These are phyloP conservation scores for Hebeloma cylindrosporum DNA, from an alignment of 768 basidiomycete species.

Conservation along the genomic window DNA sequence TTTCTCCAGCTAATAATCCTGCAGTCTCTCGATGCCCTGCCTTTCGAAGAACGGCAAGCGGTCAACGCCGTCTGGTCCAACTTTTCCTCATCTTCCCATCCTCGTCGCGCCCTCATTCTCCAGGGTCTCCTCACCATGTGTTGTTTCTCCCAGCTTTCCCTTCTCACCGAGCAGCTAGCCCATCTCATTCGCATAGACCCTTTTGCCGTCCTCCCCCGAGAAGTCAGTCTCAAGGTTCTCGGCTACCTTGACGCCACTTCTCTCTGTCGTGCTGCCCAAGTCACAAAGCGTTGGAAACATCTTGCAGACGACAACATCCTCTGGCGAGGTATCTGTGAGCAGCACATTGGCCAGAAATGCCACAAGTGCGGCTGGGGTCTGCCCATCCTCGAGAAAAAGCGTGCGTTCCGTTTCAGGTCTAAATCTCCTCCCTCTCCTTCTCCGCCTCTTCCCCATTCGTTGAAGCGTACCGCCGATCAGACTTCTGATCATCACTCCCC, in stretches of 20 bases:
- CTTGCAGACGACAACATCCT: conserved; percentile 95
- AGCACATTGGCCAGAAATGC: conserved; percentile 97
- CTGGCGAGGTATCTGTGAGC: conserved; percentile 96
- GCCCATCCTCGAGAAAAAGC: conserved; percentile 81
- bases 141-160: conserved; percentile 96
- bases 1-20: conserved; percentile 12
- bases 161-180: conserved; percentile 88
- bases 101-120: conserved; percentile 89
- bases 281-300: conserved; percentile 77
- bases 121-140: conserved; percentile 98
- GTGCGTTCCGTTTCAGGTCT: conserved; percentile 42
- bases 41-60: conserved; percentile 80
- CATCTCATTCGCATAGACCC: conserved; percentile 96
- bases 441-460: conserved; percentile 16
- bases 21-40: conserved; percentile 88
- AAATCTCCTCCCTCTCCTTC: conserved; percentile 31
- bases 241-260: conserved; percentile 90
- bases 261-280: conserved; percentile 91
- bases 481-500: conserved; percentile 22
- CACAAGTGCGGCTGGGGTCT: conserved; percentile 97
- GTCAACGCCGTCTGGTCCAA: conserved; percentile 95
- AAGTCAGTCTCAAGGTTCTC: conserved; percentile 85
- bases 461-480: conserved; percentile 35
- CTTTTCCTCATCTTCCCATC: conserved; percentile 92
- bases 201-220: conserved; percentile 85